Conservation (phyloP, 2,329 filamentous ascomycete species). For the Clarireedia paspali region DNA sequence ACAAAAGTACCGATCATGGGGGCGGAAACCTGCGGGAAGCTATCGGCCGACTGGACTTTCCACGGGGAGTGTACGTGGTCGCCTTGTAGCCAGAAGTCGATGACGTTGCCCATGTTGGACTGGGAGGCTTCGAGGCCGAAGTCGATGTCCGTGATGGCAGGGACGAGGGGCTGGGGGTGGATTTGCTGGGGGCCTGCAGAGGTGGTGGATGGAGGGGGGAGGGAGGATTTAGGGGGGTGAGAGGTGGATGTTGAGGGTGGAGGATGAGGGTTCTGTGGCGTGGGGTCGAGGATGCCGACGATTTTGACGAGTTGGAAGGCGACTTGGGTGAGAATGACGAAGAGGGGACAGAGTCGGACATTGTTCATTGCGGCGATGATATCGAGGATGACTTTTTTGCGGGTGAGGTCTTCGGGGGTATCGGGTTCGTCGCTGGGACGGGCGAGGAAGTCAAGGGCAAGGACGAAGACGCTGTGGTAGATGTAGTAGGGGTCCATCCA, state of each 20-base stretch:
- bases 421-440: constrained; percentile 24
- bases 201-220: neutral
- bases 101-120: neutral
- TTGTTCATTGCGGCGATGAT: constrained; percentile 21
- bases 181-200: neutral
- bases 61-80: neutral
- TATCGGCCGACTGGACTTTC: neutral
- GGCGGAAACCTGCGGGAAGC: neutral
- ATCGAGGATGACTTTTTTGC: constrained; percentile 24
- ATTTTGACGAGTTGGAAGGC: constrained; percentile 27
- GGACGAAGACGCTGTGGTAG: constrained; percentile 25
- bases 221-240: neutral
- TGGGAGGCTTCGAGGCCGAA: neutral
- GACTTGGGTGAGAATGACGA: constrained; percentile 25
- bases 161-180: neutral
- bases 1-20: neutral
- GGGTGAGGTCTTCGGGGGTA: constrained; percentile 21
- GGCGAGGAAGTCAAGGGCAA: constrained; percentile 26
- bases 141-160: neutral
- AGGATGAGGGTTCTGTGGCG: neutral
- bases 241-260: neutral
- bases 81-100: neutral
- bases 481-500: constrained; percentile 28
- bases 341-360: constrained; percentile 24
- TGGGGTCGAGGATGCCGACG: constrained; percentile 24